Evolutionary conservation across 2,329 filamentous ascomycete genomes (phyloP).

Genomic region (Neofusicoccum ribis): DNA sequence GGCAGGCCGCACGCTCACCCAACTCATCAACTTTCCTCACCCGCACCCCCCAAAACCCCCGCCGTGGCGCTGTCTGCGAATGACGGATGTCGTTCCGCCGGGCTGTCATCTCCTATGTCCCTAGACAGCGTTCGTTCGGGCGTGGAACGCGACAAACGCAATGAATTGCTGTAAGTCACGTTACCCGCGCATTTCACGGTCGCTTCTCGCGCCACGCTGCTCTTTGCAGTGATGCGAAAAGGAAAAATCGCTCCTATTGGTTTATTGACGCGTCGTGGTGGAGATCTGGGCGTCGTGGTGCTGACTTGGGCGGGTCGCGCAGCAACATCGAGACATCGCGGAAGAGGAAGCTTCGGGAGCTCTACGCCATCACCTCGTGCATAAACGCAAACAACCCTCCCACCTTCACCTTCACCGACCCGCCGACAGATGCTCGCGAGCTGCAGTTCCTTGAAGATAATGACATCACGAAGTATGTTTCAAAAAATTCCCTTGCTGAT

Average conservation of each 20-base stretch:
- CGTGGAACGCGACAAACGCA: conserved; percentile 41
- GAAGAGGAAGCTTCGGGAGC: conserved; percentile 87
- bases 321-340: conserved; percentile 68
- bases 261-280: conserved; percentile 39
- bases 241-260: conserved; percentile 41
- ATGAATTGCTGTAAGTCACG: conserved; percentile 47
- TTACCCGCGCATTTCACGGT: conserved; percentile 28
- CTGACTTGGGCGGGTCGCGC: conserved; percentile 21
- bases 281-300: conserved; percentile 32
- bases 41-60: conserved; percentile 35
- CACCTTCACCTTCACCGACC: conserved; percentile 55
- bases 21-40: conserved; percentile 35
- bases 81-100: conserved; percentile 50
- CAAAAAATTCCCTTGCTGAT: conserved; percentile 32
- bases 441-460: conserved; percentile 58
- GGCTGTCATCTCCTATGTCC: conserved; percentile 48
- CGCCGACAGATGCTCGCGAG: conserved; percentile 51
- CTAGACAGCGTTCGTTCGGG: conserved; percentile 46
- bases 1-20: conserved; percentile 21
- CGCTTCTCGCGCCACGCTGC: conserved; percentile 31
- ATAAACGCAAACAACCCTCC: conserved; percentile 56
- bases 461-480: conserved; percentile 57
- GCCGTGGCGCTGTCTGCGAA: conserved; percentile 44
- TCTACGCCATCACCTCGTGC: conserved; percentile 78
- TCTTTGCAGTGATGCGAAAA: conserved; percentile 38